Percentiles rank a stretch among this genome's conserved stretches.
Conservation (phyloP, 441 rosid species). For the Gossypium aridum region DNA sequence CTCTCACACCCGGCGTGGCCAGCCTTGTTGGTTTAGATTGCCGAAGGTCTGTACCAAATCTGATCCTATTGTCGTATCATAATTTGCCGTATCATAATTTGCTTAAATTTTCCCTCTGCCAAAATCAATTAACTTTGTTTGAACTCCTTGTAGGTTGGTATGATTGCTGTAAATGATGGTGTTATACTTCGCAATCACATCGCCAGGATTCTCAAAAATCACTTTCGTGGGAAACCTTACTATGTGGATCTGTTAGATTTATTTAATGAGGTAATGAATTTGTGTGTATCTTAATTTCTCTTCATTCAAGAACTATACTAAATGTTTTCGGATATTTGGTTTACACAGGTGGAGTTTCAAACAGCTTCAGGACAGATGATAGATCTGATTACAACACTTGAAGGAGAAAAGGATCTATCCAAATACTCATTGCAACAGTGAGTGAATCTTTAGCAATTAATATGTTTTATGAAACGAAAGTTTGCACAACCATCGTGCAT, state of each 20-base stretch:
- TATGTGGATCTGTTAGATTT: slow-evolving; percentile 76
- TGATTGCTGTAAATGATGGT: slow-evolving; percentile 79
- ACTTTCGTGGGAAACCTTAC: slow-evolving; percentile 66
- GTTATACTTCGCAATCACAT: slow-evolving; percentile 74
- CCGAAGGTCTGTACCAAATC: slow-evolving; percentile 47
- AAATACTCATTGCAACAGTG: slow-evolving; percentile 64
- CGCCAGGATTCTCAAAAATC: slow-evolving; percentile 65
- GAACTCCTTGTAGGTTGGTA: slow-evolving; percentile 44
- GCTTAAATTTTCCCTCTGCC: neutral
- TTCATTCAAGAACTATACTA: neutral
- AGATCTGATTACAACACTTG: slow-evolving; percentile 76
- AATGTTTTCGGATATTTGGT: slow-evolving; percentile 5
- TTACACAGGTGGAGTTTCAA: slow-evolving; percentile 73
- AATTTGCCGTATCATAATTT: neutral
- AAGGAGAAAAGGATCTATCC: slow-evolving; percentile 79
- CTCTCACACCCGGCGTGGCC: slow-evolving; percentile 89
- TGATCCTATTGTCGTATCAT: neutral
- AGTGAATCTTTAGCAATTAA: slow-evolving; percentile 24
- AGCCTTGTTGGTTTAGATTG: slow-evolving; percentile 84
- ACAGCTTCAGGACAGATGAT: slow-evolving; percentile 94
- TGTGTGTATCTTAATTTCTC: neutral
- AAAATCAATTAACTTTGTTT: slow-evolving; percentile 1
- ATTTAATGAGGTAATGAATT: slow-evolving; percentile 67
- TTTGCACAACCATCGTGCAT: no score
- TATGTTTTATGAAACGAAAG: neutral